Evolutionary conservation across 495 filamentous ascomycete genomes (phyloP), one percentile per base, ranked within the genome.

Genomic region (Astrothelium subdiscretum): DNA sequence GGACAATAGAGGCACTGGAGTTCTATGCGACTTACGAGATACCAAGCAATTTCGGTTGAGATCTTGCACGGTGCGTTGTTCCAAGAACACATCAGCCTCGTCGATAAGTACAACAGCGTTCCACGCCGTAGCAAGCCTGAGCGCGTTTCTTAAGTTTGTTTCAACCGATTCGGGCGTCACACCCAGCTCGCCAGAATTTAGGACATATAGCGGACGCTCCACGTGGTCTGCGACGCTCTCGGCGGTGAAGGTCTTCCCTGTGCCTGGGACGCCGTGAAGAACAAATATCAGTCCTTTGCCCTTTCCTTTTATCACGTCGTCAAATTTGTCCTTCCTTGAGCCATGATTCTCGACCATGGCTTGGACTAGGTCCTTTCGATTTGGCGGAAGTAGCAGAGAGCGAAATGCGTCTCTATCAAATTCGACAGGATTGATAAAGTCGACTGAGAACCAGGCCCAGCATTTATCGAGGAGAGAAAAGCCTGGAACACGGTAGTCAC

Each of bases 151-250:
- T 8, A 67, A 59, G 29, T 54, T 58, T 8, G 24, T 26, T 42
- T 67, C 62, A 20, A 64, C 43, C 1, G 31, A 29, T 2, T 15
- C 38, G 40, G 31, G 43, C n/a, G 59, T 24, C 6, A 52, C 58
- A 31, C 62, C 62, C 0, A 67, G 38, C 15, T 64, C 62, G n/a
- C 65, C 65, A 11, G 58, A 64, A 13, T 22, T 63, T n/a, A 68
- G 38, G 24, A 62, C 52, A 42, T 62, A 65, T 3, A 68, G 63
- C 4, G 66, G 66, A 5, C 66, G 66, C 40, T 68, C 27, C 59
- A 20, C 60, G 54, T 48, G 63, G 32, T 68, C 66, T 38, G 66
- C 66, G 4, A 68, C 59, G 26, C 59, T 62, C 35, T 68, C 66
- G 4, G 66, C 66, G 2, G 66, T 68, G 43, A 65, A 58, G 1